phyloP scores from a whole-genome alignment of 768 basidiomycete species.

The Psilocybe azurescens region DNA sequence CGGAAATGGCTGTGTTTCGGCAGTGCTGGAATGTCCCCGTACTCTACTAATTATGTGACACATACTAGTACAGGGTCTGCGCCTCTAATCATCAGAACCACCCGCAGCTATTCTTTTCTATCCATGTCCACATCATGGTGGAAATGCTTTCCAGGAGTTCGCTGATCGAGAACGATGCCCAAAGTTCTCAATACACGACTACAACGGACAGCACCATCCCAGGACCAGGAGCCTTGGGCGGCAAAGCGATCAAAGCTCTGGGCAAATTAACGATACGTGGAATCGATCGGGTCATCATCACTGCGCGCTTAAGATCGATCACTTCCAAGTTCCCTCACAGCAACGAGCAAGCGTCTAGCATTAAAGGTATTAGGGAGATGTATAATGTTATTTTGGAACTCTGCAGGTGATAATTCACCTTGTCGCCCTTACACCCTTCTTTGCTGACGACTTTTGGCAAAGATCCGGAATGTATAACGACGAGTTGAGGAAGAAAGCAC shows the following conservation, averaged over 20 bases:
- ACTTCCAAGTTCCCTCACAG: slow-evolving; percentile 22
- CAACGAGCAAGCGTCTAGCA: slow-evolving; percentile 16
- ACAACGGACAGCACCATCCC: slow-evolving; percentile 23
- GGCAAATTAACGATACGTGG: slow-evolving; percentile 32
- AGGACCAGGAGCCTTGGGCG: slow-evolving; percentile 31
- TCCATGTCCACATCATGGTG: slow-evolving; percentile 13
- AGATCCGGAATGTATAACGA: slow-evolving; percentile 24
- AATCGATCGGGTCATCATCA: slow-evolving; percentile 29
- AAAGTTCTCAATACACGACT: slow-evolving; percentile 14
- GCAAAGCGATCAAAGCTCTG: slow-evolving; percentile 31
- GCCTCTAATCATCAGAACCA: background rate
- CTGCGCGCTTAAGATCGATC: slow-evolving; percentile 21
- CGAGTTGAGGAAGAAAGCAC: slow-evolving; percentile 19
- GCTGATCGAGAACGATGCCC: slow-evolving; percentile 10
- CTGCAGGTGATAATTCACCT: slow-evolving; percentile 22
- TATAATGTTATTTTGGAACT: slow-evolving; percentile 34
- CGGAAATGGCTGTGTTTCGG: slow-evolving; percentile 5
- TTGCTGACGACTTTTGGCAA: background rate
- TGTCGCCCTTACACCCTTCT: background rate
- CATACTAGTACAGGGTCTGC: slow-evolving; percentile 7
- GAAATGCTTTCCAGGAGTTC: slow-evolving; percentile 7
- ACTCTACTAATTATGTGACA: slow-evolving; percentile 3
- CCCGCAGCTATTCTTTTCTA: slow-evolving; percentile 1
- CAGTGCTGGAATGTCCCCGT: background rate
- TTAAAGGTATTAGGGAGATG: slow-evolving; percentile 22